These are phyloP conservation scores for Tolypocladium amazonense DNA, from an alignment of 2,329 filamentous ascomycete species.

Conservation along the genomic window DNA sequence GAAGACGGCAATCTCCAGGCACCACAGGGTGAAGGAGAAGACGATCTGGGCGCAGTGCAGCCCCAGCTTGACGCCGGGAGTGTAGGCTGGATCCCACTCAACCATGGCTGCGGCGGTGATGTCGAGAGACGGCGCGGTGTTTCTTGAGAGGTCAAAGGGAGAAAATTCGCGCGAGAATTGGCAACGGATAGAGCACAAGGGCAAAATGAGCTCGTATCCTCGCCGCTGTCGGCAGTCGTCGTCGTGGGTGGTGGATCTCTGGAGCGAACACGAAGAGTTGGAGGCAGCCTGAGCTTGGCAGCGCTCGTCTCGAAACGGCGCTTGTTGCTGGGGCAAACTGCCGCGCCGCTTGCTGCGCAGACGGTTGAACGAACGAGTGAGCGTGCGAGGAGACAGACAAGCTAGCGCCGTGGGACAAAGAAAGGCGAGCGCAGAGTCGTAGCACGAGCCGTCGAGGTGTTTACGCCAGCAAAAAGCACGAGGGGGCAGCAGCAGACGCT, in stretches of 20 bases:
- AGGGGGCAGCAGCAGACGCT: too few relatives aligned
- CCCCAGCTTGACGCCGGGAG: slow-evolving; percentile 46
- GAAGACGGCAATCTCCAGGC: slow-evolving; percentile 50
- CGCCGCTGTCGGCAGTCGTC: background rate
- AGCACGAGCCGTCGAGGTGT: background rate
- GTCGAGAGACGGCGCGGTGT: background rate
- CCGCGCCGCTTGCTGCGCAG: background rate
- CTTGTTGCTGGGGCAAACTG: background rate
- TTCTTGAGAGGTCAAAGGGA: background rate
- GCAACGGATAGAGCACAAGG: background rate
- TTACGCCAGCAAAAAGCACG: background rate
- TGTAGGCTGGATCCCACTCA: slow-evolving; percentile 41
- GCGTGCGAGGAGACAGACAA: background rate
- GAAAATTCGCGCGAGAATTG: background rate
- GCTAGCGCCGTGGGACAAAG: background rate
- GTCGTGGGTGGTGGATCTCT: background rate
- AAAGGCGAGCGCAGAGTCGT: background rate
- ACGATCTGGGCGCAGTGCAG: slow-evolving; percentile 46
- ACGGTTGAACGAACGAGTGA: too few relatives aligned
- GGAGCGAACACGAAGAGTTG: background rate
- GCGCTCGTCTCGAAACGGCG: background rate
- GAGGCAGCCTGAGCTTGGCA: background rate
- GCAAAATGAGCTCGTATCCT: background rate
- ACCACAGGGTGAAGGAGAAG: slow-evolving; percentile 44
- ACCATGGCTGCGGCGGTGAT: slow-evolving; percentile 21